Conservation (phyloP, 2,329 filamentous ascomycete genomes). For the Raffaelea albimanens region DNA sequence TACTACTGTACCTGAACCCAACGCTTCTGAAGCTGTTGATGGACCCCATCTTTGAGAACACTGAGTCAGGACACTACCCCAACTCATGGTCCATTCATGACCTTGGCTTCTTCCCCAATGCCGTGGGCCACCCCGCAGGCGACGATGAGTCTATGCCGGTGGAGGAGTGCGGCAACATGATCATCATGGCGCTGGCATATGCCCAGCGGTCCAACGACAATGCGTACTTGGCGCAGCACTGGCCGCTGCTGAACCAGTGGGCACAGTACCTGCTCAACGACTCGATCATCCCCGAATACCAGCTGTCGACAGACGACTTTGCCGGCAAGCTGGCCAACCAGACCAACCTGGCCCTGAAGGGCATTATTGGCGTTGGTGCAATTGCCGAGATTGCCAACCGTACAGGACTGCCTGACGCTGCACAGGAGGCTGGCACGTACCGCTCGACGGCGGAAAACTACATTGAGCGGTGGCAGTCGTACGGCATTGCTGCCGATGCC, state of each 20-base stretch:
- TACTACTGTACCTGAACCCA: slow-evolving; percentile 75
- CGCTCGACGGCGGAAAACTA: slow-evolving; percentile 36
- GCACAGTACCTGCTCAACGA: slow-evolving; percentile 63
- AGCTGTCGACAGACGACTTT: slow-evolving; percentile 71
- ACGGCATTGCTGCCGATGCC: slow-evolving; percentile 59
- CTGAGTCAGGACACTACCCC: slow-evolving; percentile 70
- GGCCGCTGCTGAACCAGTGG: slow-evolving; percentile 62
- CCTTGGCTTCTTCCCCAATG: slow-evolving; percentile 62
- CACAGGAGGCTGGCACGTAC: neutral
- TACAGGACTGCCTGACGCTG: slow-evolving; percentile 43
- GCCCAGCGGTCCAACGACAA: slow-evolving; percentile 39
- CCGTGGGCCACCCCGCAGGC: slow-evolving; percentile 60
- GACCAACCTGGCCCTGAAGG: slow-evolving; percentile 67
- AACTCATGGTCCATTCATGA: slow-evolving; percentile 72
- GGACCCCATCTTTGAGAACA: slow-evolving; percentile 70
- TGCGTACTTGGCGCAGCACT: slow-evolving; percentile 49
- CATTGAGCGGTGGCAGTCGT: slow-evolving; percentile 61
- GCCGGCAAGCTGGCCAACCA: slow-evolving; percentile 65
- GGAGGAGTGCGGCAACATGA: slow-evolving; percentile 64
- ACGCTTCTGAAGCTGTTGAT: slow-evolving; percentile 67
- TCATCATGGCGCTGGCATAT: slow-evolving; percentile 56
- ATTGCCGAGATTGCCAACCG: slow-evolving; percentile 61
- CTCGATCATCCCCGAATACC: slow-evolving; percentile 59
- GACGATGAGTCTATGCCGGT: slow-evolving; percentile 64
- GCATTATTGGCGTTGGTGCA: slow-evolving; percentile 67